Evolutionary conservation across 352 stramenopile species (phyloP).

Genomic region (Pythium grandisporangium): DNA sequence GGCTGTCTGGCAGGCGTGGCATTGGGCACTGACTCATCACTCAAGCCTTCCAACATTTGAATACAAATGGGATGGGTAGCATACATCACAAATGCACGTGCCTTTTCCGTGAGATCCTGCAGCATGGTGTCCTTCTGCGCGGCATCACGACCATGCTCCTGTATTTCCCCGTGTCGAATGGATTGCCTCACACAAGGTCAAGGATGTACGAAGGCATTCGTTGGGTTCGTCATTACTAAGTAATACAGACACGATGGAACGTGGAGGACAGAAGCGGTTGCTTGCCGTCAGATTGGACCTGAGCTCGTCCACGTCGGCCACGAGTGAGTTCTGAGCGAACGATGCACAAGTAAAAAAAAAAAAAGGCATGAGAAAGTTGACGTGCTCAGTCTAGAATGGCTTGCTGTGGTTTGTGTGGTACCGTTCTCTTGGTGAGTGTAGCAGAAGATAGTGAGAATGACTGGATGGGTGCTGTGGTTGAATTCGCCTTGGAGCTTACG

Average conservation of each 20-base stretch:
- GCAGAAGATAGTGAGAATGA: slow-evolving; percentile 40
- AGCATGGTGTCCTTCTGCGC: slow-evolving; percentile 39
- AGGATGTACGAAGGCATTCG: too few species aligned
- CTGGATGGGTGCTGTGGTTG: too few species aligned
- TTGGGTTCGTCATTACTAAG: too few species aligned
- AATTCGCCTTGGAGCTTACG: too few species aligned
- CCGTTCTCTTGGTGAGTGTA: slow-evolving; percentile 52
- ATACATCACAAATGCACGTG: slow-evolving; percentile 1
- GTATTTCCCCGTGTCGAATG: slow-evolving; percentile 6
- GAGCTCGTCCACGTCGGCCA: slow-evolving; percentile 39
- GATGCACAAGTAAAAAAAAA: neutral
- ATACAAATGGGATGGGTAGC: too few species aligned
- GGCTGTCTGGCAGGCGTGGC: too few species aligned
- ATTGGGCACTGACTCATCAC: neutral
- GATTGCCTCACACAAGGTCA: too few species aligned
- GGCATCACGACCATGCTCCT: slow-evolving; percentile 33
- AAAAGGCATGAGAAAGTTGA: too few species aligned
- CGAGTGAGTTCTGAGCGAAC: slow-evolving; percentile 39
- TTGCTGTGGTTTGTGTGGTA: slow-evolving; percentile 1
- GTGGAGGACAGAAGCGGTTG: too few species aligned
- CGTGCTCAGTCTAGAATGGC: neutral
- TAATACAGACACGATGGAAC: too few species aligned
- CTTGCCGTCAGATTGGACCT: slow-evolving; percentile 44
- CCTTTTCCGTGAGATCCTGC: slow-evolving; percentile 28
- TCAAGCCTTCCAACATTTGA: neutral